A percentile compares a stretch with the other conserved stretches of the same genome.
These are phyloP conservation scores for Podospora bellae-mahoneyi DNA, from an alignment of 495 filamentous ascomycete genomes.

Conservation along the genomic window DNA sequence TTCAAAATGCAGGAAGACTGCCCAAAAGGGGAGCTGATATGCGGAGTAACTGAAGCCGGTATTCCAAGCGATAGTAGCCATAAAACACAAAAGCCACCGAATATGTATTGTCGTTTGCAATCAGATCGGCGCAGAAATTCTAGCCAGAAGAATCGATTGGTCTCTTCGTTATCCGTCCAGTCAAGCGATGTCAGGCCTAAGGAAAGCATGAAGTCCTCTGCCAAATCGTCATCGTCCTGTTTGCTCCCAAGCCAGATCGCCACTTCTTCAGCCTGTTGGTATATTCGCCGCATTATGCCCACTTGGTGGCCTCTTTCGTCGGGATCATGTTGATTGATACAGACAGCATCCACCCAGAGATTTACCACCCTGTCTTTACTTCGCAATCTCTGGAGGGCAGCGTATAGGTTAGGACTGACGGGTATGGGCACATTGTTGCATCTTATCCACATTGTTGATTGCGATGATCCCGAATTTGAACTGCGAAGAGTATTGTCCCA, in stretches of 20 bases:
- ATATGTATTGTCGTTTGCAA: constrained; percentile 14
- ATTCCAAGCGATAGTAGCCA: constrained; percentile 17
- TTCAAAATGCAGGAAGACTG: constrained; percentile 18
- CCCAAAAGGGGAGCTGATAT: constrained; percentile 16
- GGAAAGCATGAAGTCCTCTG: constrained; percentile 9
- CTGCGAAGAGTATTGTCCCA: constrained; percentile 14
- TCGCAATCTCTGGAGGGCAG: constrained; percentile 18
- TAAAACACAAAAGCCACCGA: constrained; percentile 22
- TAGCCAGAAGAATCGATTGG: constrained; percentile 4
- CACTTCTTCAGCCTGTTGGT: constrained; percentile 15
- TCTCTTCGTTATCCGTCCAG: constrained; percentile 11
- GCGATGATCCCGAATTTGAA: background rate
- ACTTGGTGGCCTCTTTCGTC: constrained; percentile 21
- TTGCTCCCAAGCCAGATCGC: constrained; percentile 22
- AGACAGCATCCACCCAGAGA: constrained; percentile 14
- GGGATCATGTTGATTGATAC: constrained; percentile 9
- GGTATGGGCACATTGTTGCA: constrained; percentile 17
- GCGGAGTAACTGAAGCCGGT: constrained; percentile 12
- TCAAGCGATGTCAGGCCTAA: constrained; percentile 1
- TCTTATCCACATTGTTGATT: background rate
- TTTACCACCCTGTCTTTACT: background rate
- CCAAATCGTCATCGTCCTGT: constrained; percentile 13
- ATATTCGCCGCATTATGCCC: constrained; percentile 25
- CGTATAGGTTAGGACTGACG: constrained; percentile 18
- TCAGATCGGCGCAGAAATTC: constrained; percentile 8